A percentile compares a stretch with the other conserved stretches of the same genome.
phyloP scores from a whole-genome alignment of 2,329 filamentous ascomycete genomes.

The Chrysoporthe deuterocubensis region DNA sequence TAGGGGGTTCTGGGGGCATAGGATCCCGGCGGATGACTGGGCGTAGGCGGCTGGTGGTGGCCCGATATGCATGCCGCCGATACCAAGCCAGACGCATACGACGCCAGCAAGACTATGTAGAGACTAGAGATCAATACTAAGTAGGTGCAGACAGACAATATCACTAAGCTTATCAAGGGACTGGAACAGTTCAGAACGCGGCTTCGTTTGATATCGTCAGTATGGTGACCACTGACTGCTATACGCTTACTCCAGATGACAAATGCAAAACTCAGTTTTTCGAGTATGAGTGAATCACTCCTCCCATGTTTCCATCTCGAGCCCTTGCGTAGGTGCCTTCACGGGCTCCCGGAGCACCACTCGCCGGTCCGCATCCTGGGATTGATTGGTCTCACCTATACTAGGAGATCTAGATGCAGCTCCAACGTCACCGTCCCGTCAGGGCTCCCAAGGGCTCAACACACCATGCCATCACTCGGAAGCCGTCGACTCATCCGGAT shows the following conservation, averaged over 20 bases:
- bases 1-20: slow-evolving; percentile 61
- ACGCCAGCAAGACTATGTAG: too few species aligned
- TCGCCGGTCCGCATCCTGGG: background rate
- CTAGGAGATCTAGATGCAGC: too few species aligned
- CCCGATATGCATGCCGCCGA: too few species aligned
- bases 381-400: background rate
- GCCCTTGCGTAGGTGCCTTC: too few species aligned
- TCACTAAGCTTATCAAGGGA: background rate
- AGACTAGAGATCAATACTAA: too few species aligned
- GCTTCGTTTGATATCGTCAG: too few species aligned
- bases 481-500: slow-evolving; percentile 23
- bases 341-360: background rate
- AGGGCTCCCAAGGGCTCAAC: background rate
- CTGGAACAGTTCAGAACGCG: background rate
- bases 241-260: background rate
- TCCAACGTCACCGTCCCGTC: background rate
- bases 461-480: slow-evolving; percentile 16
- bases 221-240: too few species aligned
- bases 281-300: background rate
- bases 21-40: slow-evolving; percentile 56
- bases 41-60: background rate
- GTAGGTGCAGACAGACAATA: too few species aligned
- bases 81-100: too few species aligned
- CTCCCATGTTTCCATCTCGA: background rate
- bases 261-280: background rate